phyloP scores from a whole-genome alignment of 2,329 filamentous ascomycete species.

The Aspergillus pseudotamarii region DNA sequence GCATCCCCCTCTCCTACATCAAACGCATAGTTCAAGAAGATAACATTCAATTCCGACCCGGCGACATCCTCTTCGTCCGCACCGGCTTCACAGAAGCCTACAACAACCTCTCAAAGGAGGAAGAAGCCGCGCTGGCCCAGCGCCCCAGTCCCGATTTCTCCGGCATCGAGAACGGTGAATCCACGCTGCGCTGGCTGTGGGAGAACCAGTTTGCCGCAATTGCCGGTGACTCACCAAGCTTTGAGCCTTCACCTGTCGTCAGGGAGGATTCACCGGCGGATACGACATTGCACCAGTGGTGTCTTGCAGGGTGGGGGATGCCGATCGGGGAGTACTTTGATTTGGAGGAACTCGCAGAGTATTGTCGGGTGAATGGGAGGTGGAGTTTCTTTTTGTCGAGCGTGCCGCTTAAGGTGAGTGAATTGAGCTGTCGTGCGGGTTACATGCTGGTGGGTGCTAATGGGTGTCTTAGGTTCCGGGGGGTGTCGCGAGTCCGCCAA shows the following conservation, averaged over 20 bases:
- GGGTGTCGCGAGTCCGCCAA: constrained; percentile 50
- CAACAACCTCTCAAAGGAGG: constrained; percentile 38
- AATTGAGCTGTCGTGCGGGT: not conserved
- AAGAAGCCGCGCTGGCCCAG: constrained; percentile 41
- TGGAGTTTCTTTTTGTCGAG: constrained; percentile 55
- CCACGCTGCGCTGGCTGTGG: constrained; percentile 61
- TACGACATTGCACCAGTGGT: constrained; percentile 33
- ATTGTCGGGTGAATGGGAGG: constrained; percentile 40
- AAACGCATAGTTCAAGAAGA: constrained; percentile 46
- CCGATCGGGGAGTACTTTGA: constrained; percentile 51
- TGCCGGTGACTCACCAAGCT: constrained; percentile 58
- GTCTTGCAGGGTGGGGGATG: constrained; percentile 53
- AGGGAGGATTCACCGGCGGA: constrained; percentile 40
- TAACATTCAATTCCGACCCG: constrained; percentile 46
- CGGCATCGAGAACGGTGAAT: constrained; percentile 54
- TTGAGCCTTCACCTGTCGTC: constrained; percentile 45
- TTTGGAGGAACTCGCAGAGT: constrained; percentile 43
- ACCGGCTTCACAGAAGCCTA: constrained; percentile 55
- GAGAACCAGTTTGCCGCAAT: constrained; percentile 59
- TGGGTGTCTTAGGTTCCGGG: constrained; percentile 41
- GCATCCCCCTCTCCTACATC: constrained; percentile 50
- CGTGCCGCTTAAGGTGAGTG: constrained; percentile 48
- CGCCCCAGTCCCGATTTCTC: constrained; percentile 29
- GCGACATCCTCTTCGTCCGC: constrained; percentile 62
- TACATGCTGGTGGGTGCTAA: not conserved